phyloP scores from a whole-genome alignment of 306 rosid species.

The Abrus precatorius region DNA sequence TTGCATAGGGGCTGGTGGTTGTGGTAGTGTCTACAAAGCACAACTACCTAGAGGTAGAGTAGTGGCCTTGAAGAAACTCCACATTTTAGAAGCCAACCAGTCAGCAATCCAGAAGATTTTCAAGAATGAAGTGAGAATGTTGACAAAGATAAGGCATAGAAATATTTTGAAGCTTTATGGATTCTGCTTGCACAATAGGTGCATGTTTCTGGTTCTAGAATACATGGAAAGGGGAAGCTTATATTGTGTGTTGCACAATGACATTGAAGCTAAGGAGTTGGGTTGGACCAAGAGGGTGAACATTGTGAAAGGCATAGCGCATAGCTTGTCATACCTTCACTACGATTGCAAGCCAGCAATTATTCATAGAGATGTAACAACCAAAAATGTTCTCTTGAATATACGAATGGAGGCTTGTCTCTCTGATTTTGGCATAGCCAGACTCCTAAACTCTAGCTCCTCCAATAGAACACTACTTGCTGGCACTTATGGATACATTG shows the following conservation, averaged over 20 bases:
- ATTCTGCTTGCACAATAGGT: conserved; percentile 37
- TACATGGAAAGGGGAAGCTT: conserved; percentile 35
- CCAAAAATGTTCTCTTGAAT: conserved; percentile 32
- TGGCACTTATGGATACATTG: conserved; percentile 34
- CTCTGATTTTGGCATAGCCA: conserved; percentile 39
- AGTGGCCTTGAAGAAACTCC: conserved; percentile 35
- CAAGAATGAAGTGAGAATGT: conserved; percentile 35
- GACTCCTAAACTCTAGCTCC: conserved; percentile 15
- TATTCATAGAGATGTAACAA: conserved; percentile 37
- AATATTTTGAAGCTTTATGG: conserved; percentile 43
- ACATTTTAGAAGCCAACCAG: conserved; percentile 13
- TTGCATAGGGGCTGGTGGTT: conserved; percentile 19
- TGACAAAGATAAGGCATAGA: conserved; percentile 29
- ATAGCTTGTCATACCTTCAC: conserved; percentile 35
- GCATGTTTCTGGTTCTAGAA: conserved; percentile 33
- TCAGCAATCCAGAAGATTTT: conserved; percentile 3
- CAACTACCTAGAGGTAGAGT: conserved; percentile 23
- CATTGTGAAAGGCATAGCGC: conserved; percentile 44
- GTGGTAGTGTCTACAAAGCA: conserved; percentile 28
- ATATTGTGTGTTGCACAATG: background rate
- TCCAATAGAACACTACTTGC: background rate
- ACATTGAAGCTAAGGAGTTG: conserved; percentile 29
- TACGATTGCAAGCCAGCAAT: conserved; percentile 31
- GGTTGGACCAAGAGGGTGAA: conserved; percentile 47
- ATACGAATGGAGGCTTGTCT: conserved; percentile 27